Conservation (phyloP, 371 early-diverging fungal species). For the Mortierella sp. region DNA sequence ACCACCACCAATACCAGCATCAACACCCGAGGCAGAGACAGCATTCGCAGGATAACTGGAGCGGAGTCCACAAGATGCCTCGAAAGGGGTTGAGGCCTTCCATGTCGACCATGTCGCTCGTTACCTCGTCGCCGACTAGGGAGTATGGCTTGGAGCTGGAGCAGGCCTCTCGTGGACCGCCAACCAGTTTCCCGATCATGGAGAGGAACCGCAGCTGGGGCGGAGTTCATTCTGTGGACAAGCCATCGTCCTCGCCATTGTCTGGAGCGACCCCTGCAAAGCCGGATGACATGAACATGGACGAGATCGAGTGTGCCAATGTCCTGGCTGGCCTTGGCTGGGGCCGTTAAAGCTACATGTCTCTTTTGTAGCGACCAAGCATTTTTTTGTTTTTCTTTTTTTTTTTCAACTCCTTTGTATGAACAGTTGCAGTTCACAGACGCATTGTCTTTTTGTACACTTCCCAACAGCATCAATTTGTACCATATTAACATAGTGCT, state of each 20-base stretch:
- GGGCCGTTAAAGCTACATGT: conserved; percentile 27
- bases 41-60: conserved; percentile 11
- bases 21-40: conserved; percentile 6
- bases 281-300: conserved; percentile 36
- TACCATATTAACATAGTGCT: conserved; percentile 39
- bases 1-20: neutral
- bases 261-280: neutral
- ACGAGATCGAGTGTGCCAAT: conserved; percentile 55
- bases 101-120: conserved; percentile 28
- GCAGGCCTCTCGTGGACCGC: conserved; percentile 15
- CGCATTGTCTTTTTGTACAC: conserved; percentile 8
- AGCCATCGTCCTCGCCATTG: neutral
- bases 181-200: conserved; percentile 15
- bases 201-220: conserved; percentile 33
- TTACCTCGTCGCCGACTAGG: conserved; percentile 30
- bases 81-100: conserved; percentile 27
- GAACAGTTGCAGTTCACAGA: conserved; percentile 8
- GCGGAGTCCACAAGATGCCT: conserved; percentile 17
- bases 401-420: neutral
- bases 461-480: conserved; percentile 16
- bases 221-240: neutral
- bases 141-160: conserved; percentile 37
- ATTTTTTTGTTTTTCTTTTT: neutral
- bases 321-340: conserved; percentile 55
- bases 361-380: neutral